These are phyloP conservation scores for Aspergillus coremiiformis DNA, from an alignment of 495 filamentous ascomycete species.

Conservation along the genomic window DNA sequence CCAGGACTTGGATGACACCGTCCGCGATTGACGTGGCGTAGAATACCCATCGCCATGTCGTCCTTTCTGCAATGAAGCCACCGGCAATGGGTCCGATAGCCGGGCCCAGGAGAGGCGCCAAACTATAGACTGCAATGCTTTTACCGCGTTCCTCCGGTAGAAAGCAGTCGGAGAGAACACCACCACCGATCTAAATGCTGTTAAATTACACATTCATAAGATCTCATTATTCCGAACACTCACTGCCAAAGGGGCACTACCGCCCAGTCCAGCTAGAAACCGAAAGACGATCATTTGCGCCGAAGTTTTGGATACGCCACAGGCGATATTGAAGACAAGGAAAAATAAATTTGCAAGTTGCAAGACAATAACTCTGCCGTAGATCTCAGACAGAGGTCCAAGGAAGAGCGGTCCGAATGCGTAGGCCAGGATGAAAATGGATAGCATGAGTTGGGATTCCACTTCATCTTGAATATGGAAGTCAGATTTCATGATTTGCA, in stretches of 20 bases:
- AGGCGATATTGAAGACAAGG: conserved; percentile 50
- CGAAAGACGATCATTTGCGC: conserved; percentile 48
- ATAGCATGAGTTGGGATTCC: conserved; percentile 53
- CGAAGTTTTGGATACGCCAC: conserved; percentile 45
- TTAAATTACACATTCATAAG: background rate
- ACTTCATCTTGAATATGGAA: conserved; percentile 52
- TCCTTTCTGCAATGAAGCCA: conserved; percentile 60
- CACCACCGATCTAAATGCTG: conserved; percentile 43
- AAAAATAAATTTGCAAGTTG: conserved; percentile 60
- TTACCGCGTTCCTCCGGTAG: conserved; percentile 55
- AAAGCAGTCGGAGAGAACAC: conserved; percentile 58
- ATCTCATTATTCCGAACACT: conserved; percentile 6
- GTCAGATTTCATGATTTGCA: conserved; percentile 49
- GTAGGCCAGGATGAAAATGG: conserved; percentile 70
- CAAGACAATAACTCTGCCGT: conserved; percentile 58
- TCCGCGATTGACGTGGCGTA: conserved; percentile 56
- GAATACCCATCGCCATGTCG: conserved; percentile 67
- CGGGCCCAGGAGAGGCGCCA: conserved; percentile 60
- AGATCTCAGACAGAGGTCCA: conserved; percentile 67
- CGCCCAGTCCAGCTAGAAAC: conserved; percentile 52
- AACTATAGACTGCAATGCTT: conserved; percentile 56
- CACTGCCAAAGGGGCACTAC: conserved; percentile 46
- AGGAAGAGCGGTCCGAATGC: conserved; percentile 62
- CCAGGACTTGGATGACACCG: conserved; percentile 52
- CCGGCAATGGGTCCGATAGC: conserved; percentile 58